A percentile compares a stretch with the other conserved stretches of the same genome.
These are phyloP conservation scores for Pseudogymnoascus sp. DNA, from an alignment of 2,329 filamentous ascomycete species.

Conservation along the genomic window DNA sequence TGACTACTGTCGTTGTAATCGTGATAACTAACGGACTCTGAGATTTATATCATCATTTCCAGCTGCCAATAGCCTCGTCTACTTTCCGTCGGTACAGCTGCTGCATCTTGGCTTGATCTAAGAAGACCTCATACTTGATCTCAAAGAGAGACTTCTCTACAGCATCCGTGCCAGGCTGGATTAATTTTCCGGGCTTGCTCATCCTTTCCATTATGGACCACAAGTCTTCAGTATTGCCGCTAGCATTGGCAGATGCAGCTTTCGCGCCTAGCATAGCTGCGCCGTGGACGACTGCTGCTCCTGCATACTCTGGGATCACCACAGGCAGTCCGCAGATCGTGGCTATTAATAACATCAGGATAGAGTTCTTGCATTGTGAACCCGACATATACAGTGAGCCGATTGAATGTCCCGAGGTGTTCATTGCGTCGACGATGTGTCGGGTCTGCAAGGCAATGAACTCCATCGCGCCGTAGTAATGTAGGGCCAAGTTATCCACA, in stretches of 20 bases:
- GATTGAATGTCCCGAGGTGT: slow-evolving; percentile 78
- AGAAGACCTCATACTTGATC: slow-evolving; percentile 91
- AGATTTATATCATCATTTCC: slow-evolving; percentile 24
- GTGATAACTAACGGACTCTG: not conserved
- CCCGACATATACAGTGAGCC: slow-evolving; percentile 95
- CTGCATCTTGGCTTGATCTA: slow-evolving; percentile 85
- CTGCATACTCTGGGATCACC: slow-evolving; percentile 85
- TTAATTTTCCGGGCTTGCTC: slow-evolving; percentile 84
- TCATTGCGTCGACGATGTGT: slow-evolving; percentile 94
- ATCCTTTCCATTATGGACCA: slow-evolving; percentile 98
- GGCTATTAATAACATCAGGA: slow-evolving; percentile 86
- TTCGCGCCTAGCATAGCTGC: slow-evolving; percentile 97
- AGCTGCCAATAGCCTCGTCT: slow-evolving; percentile 50
- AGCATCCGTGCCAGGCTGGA: slow-evolving; percentile 64
- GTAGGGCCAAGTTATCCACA: slow-evolving; percentile 76
- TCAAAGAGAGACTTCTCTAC: slow-evolving; percentile 73
- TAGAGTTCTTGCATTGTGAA: slow-evolving; percentile 90
- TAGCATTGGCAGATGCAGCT: slow-evolving; percentile 74
- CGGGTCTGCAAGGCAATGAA: slow-evolving; percentile 85
- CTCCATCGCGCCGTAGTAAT: slow-evolving; percentile 95
- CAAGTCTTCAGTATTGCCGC: slow-evolving; percentile 74
- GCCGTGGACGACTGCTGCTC: slow-evolving; percentile 91
- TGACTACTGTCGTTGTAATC: not conserved
- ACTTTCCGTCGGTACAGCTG: slow-evolving; percentile 73
- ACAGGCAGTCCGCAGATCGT: slow-evolving; percentile 90